Evolutionary conservation across 257 asterid species (phyloP), one percentile per base, ranked within the genome.

Genomic region (Eustoma russellianum): DNA sequence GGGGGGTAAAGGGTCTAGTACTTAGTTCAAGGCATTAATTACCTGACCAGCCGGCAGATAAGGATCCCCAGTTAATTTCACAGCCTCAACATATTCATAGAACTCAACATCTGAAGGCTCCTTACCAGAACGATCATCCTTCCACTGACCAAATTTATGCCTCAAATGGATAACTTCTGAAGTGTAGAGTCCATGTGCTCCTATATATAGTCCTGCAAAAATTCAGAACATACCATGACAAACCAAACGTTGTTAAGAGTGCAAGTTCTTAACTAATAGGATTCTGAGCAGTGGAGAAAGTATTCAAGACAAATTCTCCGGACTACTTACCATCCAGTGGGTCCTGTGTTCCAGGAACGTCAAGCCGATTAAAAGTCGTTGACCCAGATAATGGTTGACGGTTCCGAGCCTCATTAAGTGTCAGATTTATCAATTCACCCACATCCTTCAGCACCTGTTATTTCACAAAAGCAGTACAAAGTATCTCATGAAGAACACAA

Each of bases 11-110:
- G 30, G 30, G 30, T 24, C 30, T 24, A 24, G n/a, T n/a, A n/a
- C n/a, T n/a, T n/a, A n/a, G 30, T 24, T 17, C 30, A 15, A 46
- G 35, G 45, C n/a, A 60, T 41, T 50, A 53, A 51, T 60, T 63
- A 92, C 98, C 95, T 88, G 88, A 71, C 98, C 98, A 64, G 97
- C 98, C 56, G 98, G 98, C 62, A 92, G 90, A 71, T 77, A 74
- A 68, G 88, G 87, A 68, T 88, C 97, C 64, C 98, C 98, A 10
- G 95, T 82, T 60, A 92, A 61, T 70, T 92, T 92, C 41, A 81
- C 89, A 66, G 97, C 98, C 76, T 92, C 98, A 53, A 92, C 97
- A 57, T 85, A 92, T 70, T 92, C 98, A 51, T 84, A 88, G 64
- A 88, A 92, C 72, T 88, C 88, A 52, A 88, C 53, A 66, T 77